phyloP scores from a whole-genome alignment of 2,329 filamentous ascomycete genomes.

The Talaromyces sp. region DNA sequence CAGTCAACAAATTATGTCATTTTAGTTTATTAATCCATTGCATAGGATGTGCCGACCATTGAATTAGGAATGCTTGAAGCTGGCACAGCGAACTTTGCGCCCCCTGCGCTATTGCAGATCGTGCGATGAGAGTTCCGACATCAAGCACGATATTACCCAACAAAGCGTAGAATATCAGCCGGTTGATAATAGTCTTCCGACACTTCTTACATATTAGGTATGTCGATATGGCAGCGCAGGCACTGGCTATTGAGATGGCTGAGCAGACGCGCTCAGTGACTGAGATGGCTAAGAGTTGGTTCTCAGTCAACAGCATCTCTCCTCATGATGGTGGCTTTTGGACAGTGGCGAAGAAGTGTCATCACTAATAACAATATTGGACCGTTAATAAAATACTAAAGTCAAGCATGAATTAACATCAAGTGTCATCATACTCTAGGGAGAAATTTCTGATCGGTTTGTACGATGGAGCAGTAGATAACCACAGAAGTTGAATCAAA shows the following conservation, averaged over 20 bases:
- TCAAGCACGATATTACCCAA: constrained; percentile 77
- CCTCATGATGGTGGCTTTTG: not conserved
- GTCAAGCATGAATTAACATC: not conserved
- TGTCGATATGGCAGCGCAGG: constrained; percentile 65
- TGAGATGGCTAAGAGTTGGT: constrained; percentile 52
- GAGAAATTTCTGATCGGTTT: not conserved
- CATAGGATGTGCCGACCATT: constrained; percentile 55
- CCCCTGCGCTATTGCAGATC: constrained; percentile 50
- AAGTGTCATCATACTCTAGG: not conserved
- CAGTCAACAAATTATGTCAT: not conserved
- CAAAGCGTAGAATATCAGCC: constrained; percentile 76
- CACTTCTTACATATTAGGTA: constrained; percentile 44
- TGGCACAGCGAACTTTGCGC: constrained; percentile 61
- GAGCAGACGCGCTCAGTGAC: constrained; percentile 65
- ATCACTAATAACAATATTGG: not conserved
- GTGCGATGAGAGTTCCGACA: constrained; percentile 70
- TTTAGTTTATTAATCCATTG: not conserved
- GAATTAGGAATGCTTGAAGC: constrained; percentile 73
- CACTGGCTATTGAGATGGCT: constrained; percentile 65
- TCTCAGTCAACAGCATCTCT: constrained; percentile 21
- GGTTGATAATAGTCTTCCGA: constrained; percentile 72
- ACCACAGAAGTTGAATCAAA: no score
- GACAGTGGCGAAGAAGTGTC: not conserved
- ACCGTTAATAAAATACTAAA: not conserved
- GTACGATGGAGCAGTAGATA: not conserved